phyloP scores from a whole-genome alignment of 2,329 filamentous ascomycete species.

The Dendrostoma leiphaemia region DNA sequence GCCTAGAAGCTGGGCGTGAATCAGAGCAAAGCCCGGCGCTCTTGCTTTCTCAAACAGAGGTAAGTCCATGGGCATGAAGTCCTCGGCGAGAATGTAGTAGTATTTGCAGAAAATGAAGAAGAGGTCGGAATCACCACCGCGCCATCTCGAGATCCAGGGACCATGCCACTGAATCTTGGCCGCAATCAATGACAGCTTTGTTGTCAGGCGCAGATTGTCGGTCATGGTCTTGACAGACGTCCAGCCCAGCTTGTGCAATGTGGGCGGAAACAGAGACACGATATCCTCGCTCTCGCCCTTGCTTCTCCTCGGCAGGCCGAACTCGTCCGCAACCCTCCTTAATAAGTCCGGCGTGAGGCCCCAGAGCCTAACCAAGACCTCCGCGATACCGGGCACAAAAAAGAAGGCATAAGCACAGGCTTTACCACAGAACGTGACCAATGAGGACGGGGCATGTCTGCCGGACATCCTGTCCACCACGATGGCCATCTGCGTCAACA shows the following conservation, averaged over 20 bases:
- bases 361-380: slow-evolving; percentile 82
- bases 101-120: slow-evolving; percentile 92
- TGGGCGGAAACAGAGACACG: slow-evolving; percentile 66
- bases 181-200: slow-evolving; percentile 64
- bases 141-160: slow-evolving; percentile 82
- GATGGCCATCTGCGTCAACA: slow-evolving; percentile 79
- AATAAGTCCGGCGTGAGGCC: slow-evolving; percentile 66
- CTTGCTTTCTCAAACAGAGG: slow-evolving; percentile 56
- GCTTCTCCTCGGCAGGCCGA: slow-evolving; percentile 59
- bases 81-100: slow-evolving; percentile 75
- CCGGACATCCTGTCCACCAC: slow-evolving; percentile 88
- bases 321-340: slow-evolving; percentile 68
- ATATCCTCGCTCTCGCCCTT: slow-evolving; percentile 62
- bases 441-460: slow-evolving; percentile 61
- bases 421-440: slow-evolving; percentile 86
- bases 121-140: slow-evolving; percentile 81
- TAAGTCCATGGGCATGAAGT: slow-evolving; percentile 61
- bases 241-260: slow-evolving; percentile 57
- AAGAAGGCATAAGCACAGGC: slow-evolving; percentile 92
- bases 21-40: slow-evolving; percentile 73
- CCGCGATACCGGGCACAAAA: slow-evolving; percentile 83
- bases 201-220: slow-evolving; percentile 62
- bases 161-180: slow-evolving; percentile 80
- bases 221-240: slow-evolving; percentile 48
- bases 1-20: slow-evolving; percentile 78